These are phyloP conservation scores for Pseudocercospora pini-densiflorae DNA, from an alignment of 2,329 filamentous ascomycete genomes.

Conservation along the genomic window DNA sequence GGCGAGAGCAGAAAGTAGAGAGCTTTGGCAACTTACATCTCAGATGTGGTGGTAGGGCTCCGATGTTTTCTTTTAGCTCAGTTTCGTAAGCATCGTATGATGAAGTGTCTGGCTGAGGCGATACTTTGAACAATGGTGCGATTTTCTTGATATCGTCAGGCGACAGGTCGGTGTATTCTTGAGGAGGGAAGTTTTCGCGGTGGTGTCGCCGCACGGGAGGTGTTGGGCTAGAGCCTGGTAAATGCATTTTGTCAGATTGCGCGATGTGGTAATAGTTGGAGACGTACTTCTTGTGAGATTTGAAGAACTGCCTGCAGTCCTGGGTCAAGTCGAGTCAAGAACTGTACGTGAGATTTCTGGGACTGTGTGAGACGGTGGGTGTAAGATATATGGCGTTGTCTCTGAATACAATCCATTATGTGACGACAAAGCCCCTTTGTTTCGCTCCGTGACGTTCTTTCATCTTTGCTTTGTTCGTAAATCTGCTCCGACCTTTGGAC, in stretches of 20 bases:
- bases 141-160: conserved; percentile 26
- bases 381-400: conserved; percentile 19
- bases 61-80: conserved; percentile 24
- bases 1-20: conserved; percentile 27
- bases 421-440: conserved; percentile 22
- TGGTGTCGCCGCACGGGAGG: conserved; percentile 11
- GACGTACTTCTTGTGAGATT: neutral
- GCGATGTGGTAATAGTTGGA: neutral
- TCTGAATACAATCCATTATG: conserved; percentile 27
- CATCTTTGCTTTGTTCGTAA: conserved; percentile 9
- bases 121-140: conserved; percentile 25
- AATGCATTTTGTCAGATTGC: neutral
- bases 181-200: conserved; percentile 22
- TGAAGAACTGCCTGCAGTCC: conserved; percentile 10
- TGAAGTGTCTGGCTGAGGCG: conserved; percentile 8
- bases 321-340: conserved; percentile 12
- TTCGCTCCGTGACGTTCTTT: conserved; percentile 13
- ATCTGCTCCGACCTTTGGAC: conserved; percentile 10
- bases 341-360: neutral
- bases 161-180: conserved; percentile 28
- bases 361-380: conserved; percentile 3
- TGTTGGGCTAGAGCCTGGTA: conserved; percentile 5
- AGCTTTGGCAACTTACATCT: conserved; percentile 22
- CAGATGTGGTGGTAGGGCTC: conserved; percentile 30
- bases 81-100: conserved; percentile 13